Base-by-base conservation (phyloP, 768 basidiomycete genomes). In the Scleroderma bovista region DNA sequence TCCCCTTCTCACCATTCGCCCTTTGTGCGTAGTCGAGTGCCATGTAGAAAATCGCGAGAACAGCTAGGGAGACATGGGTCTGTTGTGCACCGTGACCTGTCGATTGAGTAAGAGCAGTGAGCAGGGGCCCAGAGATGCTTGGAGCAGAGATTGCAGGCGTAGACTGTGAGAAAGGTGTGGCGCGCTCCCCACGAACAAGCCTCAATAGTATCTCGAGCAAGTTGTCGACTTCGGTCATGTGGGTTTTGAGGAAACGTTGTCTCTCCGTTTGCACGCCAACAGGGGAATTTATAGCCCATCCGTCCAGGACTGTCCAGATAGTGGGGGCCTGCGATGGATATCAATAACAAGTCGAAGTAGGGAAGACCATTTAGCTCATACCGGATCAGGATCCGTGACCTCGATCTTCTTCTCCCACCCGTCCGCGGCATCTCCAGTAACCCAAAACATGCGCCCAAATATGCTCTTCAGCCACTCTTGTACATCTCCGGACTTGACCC, bases 361-460 rank as follows among this genome's bases (percentile, higher is more conserved):
- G 17, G 19, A 37, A 8, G 20, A n/a, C 19, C 36, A 51, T 36
- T 41, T 45, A 37, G 46, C 12, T 75, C 89, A 60, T 66, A 97
- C 94, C 37, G 92, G 89, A 71, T 99, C 96, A 50, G 96, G 95
- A 73, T 98, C 94, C 24, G 81, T 79, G 20, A 98, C 88, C 34
- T 81, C 77, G 48, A 98, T 88, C 69, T 94, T 95, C 70, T 86
- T 92, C 69, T 88, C 87, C 96, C 96, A 99, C 9, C 88, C 87
- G 55, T 86, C 86, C n/a, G 84, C 81, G 12, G 84, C 86, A 47
- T 88, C 86, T 6, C 85, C 86, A 23, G 86, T 79, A 41, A 86
- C 84, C 86, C 86, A 89, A 61, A 89, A 88, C 84, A 88, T 88
- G 33, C 87, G 75, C 3, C 88, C 89, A 66, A 91, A 88, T 76